Percentiles rank a stretch among this genome's conserved stretches.
Conservation (phyloP, 2,329 filamentous ascomycete species). For the Thermothelomyces thermophilus region DNA sequence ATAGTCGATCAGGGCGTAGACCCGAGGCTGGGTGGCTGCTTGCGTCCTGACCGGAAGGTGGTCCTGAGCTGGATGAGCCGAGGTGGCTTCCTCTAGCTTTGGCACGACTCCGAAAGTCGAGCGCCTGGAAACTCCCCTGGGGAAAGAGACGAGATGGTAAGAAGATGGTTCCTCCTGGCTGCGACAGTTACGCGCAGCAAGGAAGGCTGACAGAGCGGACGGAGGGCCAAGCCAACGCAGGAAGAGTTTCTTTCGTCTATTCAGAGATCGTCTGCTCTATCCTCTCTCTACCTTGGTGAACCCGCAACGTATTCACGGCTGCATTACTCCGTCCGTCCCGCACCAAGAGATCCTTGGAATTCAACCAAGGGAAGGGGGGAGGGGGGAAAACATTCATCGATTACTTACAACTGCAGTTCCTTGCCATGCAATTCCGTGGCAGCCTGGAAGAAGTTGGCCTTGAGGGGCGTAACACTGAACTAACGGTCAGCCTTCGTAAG, state of each 20-base stretch:
- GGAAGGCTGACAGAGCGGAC: slow-evolving; percentile 5
- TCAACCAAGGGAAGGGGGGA: too few species aligned
- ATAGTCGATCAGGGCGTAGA: slow-evolving; percentile 75
- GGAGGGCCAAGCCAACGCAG: too few species aligned
- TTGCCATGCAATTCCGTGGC: slow-evolving; percentile 54
- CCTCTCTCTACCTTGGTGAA: slow-evolving; percentile 20
- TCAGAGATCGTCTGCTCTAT: slow-evolving; percentile 26
- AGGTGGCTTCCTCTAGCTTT: not conserved
- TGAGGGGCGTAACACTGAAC: slow-evolving; percentile 75
- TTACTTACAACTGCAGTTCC: slow-evolving; percentile 79
- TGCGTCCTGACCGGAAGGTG: slow-evolving; percentile 9
- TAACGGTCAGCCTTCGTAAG: slow-evolving; percentile 4
- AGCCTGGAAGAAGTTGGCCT: slow-evolving; percentile 86
- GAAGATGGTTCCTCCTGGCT: slow-evolving; percentile 4
- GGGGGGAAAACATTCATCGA: slow-evolving; percentile 15
- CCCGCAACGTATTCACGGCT: slow-evolving; percentile 4
- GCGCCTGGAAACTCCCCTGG: slow-evolving; percentile 9
- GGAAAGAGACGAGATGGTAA: slow-evolving; percentile 10
- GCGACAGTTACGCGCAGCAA: not conserved
- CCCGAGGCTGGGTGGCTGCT: slow-evolving; percentile 27
- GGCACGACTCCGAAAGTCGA: slow-evolving; percentile 11
- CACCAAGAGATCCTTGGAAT: slow-evolving; percentile 16
- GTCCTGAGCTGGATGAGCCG: not conserved
- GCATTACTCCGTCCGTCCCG: slow-evolving; percentile 13
- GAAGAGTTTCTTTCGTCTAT: slow-evolving; percentile 15